A percentile compares a stretch with the other conserved stretches of the same genome.
phyloP scores from a whole-genome alignment of 2,329 filamentous ascomycete species.

The Penicillium aurantiogriseum region DNA sequence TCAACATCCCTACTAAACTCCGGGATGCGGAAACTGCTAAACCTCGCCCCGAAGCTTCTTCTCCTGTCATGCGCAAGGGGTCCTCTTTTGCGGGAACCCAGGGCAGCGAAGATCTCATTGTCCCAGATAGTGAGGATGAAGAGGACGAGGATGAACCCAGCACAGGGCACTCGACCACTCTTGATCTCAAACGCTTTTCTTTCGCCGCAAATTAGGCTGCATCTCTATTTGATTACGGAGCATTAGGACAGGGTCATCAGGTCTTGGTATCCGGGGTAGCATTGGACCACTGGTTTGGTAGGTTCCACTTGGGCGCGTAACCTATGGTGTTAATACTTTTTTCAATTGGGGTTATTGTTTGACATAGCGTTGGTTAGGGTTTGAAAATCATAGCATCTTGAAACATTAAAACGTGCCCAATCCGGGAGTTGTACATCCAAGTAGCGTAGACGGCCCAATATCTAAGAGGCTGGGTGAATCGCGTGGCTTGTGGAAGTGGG shows the following conservation, averaged over 20 bases:
- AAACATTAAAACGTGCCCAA: neutral
- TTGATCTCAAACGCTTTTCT: conserved; percentile 41
- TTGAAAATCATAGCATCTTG: neutral
- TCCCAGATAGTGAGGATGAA: conserved; percentile 52
- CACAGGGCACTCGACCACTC: conserved; percentile 7
- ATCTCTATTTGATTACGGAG: conserved; percentile 16
- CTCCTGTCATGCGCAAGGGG: neutral
- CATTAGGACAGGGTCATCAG: conserved; percentile 11
- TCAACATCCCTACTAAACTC: conserved; percentile 28
- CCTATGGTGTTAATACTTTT: neutral
- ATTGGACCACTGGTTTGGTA: conserved; percentile 5
- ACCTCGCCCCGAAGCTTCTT: conserved; percentile 5
- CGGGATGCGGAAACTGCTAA: conserved; percentile 8
- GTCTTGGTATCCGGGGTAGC: conserved; percentile 10
- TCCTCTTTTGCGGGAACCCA: conserved; percentile 15
- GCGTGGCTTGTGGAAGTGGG: conserved; percentile 19
- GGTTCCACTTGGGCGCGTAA: conserved; percentile 13
- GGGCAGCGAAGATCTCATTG: conserved; percentile 54
- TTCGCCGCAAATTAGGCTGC: conserved; percentile 30
- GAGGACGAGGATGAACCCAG: conserved; percentile 26
- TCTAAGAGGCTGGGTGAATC: conserved; percentile 19
- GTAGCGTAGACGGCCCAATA: conserved; percentile 1
- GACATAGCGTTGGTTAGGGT: conserved; percentile 9
- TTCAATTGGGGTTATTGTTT: conserved; percentile 3
- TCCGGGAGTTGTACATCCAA: neutral